Base-by-base conservation (phyloP, 148 eudicot species). In the Pouteria glomerata region DNA sequence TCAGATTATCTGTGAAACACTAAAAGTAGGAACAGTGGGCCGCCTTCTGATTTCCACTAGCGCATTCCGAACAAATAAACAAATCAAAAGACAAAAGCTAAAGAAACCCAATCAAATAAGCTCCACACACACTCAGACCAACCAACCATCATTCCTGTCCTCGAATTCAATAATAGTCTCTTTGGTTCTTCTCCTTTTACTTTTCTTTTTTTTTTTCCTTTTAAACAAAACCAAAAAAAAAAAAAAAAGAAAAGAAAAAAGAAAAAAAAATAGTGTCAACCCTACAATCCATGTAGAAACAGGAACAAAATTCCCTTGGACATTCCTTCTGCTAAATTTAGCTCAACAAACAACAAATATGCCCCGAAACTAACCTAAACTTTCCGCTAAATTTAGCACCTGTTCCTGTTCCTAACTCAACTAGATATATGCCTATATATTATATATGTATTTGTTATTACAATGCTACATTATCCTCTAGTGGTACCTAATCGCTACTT, bases 331-430 rank as follows among this genome's bases (percentile, higher is more conserved):
- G 75, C 80, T 82, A 83, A 79, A 76, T 80, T 70, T 53, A 74
- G 75, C 80, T 56, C 73, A 66, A 57, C 57, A 53, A 69, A 64
- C 26, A 53, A 67, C 56, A 10, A 59, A 73, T 62, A 16, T n/a
- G 3, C 37, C 65, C 50, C 57, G 31, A 67, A 74, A 66, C 59
- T 73, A 60, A 70, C 61, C 70, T 70, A 63, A 3, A 70, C 55
- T 34, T 76, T 72, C 73, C 68, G 73, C 93, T 84, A 76, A 77
- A 81, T 82, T 84, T 86, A 83, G 88, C 88, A 79, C 78, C 69
- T 84, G 90, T 88, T 84, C 88, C 90, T 77, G 78, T 68, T 51
- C 73, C 73, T 26, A 57, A 18, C 12, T 34, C 53, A 29, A 47
- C 41, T 56, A 39, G 7, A 5, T 39, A 5, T 39, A 21, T 61